Percentiles rank a stretch among this genome's conserved stretches.
Conservation (phyloP, 176 grass and related monocot species). For the Zoysia japonica region DNA sequence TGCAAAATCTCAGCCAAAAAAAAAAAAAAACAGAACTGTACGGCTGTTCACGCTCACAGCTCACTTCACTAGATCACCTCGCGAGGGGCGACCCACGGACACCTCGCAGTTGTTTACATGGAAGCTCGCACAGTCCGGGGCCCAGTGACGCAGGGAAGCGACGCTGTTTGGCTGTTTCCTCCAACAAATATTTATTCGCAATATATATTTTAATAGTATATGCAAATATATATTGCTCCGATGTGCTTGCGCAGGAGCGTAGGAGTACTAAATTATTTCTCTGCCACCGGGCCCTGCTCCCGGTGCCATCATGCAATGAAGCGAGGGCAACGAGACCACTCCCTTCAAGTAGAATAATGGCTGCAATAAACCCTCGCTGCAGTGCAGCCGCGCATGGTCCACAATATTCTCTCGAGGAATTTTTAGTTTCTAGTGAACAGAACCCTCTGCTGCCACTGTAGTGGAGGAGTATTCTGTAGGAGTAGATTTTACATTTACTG, state of each 20-base stretch:
- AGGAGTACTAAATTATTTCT: not conserved
- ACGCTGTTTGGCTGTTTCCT: conserved; percentile 22
- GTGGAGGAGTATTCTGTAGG: too few species aligned
- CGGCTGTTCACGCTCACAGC: too few species aligned
- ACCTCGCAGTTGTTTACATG: conserved; percentile 43
- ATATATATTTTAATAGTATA: not conserved
- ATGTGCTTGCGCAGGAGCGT: not conserved
- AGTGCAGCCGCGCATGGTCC: conserved; percentile 27
- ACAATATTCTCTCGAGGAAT: conserved; percentile 27
- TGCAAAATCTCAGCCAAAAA: not conserved
- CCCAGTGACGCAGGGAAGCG: conserved; percentile 24
- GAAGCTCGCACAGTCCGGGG: conserved; percentile 26
- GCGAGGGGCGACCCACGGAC: not conserved
- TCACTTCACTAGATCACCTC: not conserved
- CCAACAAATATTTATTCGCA: not conserved
- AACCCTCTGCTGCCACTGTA: not conserved
- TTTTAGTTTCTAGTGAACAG: conserved; percentile 41
- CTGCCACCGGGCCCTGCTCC: conserved; percentile 13
- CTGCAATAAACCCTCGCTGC: conserved; percentile 29
- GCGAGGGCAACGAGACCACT: conserved; percentile 6
- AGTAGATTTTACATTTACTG: not conserved
- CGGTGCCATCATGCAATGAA: conserved; percentile 14
- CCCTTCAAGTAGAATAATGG: conserved; percentile 32
- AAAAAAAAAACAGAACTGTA: too few species aligned
- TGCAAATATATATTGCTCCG: not conserved